Conservation (phyloP, 106 monocot species). For the Dendrobium officinale region DNA sequence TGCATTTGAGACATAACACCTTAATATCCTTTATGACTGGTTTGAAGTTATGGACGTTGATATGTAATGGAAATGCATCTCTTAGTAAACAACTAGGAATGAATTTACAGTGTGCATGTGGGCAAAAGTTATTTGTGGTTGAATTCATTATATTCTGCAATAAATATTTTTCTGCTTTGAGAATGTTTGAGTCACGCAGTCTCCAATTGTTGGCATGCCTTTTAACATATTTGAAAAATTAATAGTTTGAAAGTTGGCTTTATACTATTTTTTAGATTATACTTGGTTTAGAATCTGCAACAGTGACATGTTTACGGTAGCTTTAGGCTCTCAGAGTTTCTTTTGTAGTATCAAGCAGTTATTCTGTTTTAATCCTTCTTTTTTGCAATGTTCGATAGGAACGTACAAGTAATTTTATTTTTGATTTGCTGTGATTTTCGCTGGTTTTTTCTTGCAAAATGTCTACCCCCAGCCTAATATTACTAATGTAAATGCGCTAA, state of each 20-base stretch:
- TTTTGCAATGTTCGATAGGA: background rate
- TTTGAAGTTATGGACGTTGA: too few species aligned
- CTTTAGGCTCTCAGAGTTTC: background rate
- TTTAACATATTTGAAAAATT: background rate
- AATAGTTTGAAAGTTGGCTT: background rate
- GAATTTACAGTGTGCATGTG: background rate
- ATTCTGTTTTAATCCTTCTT: background rate
- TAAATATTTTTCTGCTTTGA: background rate
- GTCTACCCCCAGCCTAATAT: background rate
- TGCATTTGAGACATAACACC: background rate
- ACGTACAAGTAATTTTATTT: background rate
- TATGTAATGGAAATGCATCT: too few species aligned
- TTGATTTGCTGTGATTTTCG: background rate
- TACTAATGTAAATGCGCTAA: slow-evolving; percentile 22
- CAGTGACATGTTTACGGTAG: background rate
- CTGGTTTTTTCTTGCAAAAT: background rate
- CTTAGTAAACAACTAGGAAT: background rate
- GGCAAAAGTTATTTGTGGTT: background rate
- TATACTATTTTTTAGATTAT: background rate
- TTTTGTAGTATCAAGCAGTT: background rate
- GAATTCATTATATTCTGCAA: background rate
- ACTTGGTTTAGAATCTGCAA: background rate
- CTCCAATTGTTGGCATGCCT: background rate
- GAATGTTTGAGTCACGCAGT: background rate
- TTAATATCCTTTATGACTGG: background rate